Evolutionary conservation across 2,329 filamentous ascomycete genomes (phyloP).

Genomic region (Geosmithia morbida): DNA sequence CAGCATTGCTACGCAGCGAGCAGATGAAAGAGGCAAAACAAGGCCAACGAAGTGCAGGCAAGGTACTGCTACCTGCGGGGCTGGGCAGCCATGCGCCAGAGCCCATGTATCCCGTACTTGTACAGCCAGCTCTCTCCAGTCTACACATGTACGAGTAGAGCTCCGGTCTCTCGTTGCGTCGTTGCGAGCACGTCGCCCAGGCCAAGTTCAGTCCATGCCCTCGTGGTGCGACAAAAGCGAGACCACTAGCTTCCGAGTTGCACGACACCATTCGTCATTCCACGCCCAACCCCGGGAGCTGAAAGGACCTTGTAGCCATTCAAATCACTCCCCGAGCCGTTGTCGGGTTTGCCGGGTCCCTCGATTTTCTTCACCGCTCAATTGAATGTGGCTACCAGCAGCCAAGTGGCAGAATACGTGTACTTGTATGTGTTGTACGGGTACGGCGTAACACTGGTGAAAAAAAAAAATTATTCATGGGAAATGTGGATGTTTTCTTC

Average conservation of each 20-base stretch:
- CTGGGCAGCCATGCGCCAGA: conserved; percentile 22
- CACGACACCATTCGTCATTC: conserved; percentile 1
- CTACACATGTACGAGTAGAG: too few species aligned
- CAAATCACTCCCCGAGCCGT: not conserved
- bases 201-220: not conserved
- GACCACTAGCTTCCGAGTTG: not conserved
- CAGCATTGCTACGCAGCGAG: not conserved
- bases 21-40: not conserved
- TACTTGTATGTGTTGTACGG: not conserved
- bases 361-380: conserved; percentile 1
- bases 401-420: not conserved
- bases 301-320: not conserved
- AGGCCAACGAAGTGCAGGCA: not conserved
- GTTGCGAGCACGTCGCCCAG: not conserved
- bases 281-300: conserved; percentile 2
- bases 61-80: conserved; percentile 11
- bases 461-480: too few species aligned
- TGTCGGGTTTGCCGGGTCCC: not conserved
- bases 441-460: not conserved
- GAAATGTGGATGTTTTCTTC: too few species aligned
- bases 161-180: too few species aligned
- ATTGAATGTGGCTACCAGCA: not conserved
- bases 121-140: not conserved
- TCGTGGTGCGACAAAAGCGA: not conserved
- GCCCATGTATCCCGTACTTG: conserved; percentile 8